Percentiles rank a stretch among this genome's conserved stretches.
Conservation (phyloP, 441 rosid species). For the Aquilaria agallochum region DNA sequence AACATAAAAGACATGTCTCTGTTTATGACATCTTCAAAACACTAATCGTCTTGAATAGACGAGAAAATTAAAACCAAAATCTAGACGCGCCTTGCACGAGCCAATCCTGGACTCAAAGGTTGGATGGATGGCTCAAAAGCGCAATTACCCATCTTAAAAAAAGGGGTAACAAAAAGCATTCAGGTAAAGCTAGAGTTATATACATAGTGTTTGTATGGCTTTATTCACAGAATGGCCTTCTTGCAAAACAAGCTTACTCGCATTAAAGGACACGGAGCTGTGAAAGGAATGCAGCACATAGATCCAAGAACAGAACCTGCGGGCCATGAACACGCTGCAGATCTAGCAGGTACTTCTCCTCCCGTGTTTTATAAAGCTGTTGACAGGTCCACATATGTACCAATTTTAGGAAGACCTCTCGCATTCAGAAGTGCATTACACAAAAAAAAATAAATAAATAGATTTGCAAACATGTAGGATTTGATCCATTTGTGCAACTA, state of each 20-base stretch:
- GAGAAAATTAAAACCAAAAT: constrained; percentile 4
- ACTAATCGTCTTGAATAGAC: neutral
- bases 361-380: constrained; percentile 91
- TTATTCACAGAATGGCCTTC: constrained; percentile 5
- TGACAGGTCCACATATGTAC: neutral
- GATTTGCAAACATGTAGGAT: too few relatives aligned
- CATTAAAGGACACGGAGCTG: constrained; percentile 81
- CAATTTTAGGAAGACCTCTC: too few relatives aligned
- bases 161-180: neutral
- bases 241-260: neutral
- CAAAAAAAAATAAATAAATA: too few relatives aligned
- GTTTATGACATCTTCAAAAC: constrained; percentile 14
- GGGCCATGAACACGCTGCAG: constrained; percentile 94
- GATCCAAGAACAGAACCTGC: constrained; percentile 94
- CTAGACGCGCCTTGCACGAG: neutral
- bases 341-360: constrained; percentile 91
- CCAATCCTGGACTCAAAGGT: neutral
- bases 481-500: too few relatives aligned
- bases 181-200: neutral
- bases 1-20: constrained; percentile 3
- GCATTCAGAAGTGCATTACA: too few relatives aligned
- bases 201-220: neutral
- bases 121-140: constrained; percentile 2
- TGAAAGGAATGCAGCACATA: constrained; percentile 94
- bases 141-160: constrained; percentile 13